Evolutionary conservation across 2,329 filamentous ascomycete species (phyloP).

Genomic region (Ceratocystis huliohia): DNA sequence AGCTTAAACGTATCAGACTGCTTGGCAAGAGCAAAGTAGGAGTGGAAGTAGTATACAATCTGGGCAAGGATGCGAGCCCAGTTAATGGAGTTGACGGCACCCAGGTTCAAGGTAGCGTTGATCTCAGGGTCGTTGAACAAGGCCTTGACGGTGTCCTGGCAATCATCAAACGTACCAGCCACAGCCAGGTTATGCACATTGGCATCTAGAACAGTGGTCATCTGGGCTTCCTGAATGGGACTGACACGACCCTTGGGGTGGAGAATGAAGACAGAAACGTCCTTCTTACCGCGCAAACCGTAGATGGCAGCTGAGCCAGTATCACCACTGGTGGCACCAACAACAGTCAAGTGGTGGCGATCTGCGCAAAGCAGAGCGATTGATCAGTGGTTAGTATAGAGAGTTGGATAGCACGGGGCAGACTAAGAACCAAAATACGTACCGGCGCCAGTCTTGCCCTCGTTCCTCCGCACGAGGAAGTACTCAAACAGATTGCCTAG

Average conservation of each 20-base stretch:
- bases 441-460: conserved; percentile 49
- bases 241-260: conserved; percentile 83
- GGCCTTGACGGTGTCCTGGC: conserved; percentile 91
- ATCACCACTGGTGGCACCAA: conserved; percentile 76
- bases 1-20: conserved; percentile 47
- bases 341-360: conserved; percentile 69
- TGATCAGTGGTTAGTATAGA: conserved; percentile 22
- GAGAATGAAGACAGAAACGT: conserved; percentile 91
- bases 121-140: conserved; percentile 77
- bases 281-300: conserved; percentile 85
- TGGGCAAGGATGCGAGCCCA: conserved; percentile 91
- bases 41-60: conserved; percentile 92
- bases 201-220: conserved; percentile 81
- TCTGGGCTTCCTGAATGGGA: conserved; percentile 88
- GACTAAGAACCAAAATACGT: conserved; percentile 22
- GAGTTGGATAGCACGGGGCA: not conserved
- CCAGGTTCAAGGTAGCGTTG: conserved; percentile 71
- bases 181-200: conserved; percentile 92
- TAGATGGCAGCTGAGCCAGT: conserved; percentile 95
- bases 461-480: conserved; percentile 62
- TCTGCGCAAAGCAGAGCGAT: conserved; percentile 31
- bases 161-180: conserved; percentile 88
- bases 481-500: conserved; percentile 94
- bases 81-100: conserved; percentile 94
- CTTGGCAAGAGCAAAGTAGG: conserved; percentile 71